Conservation (phyloP, 306 rosid genomes). For the Vachellia collinsii region DNA sequence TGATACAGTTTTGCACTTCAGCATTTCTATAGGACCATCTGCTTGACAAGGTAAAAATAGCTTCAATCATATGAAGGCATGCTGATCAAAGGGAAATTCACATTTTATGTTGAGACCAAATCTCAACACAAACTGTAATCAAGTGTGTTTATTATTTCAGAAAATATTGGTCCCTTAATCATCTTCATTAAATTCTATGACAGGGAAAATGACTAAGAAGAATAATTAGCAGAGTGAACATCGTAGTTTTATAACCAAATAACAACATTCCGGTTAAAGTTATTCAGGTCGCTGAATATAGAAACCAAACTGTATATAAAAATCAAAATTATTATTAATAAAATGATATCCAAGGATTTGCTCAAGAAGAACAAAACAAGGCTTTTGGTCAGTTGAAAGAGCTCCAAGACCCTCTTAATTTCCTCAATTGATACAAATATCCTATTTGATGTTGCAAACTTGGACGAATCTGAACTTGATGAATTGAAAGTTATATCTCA, state of each 20-base stretch:
- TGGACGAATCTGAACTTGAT: slow-evolving; percentile 14
- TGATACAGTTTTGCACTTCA: slow-evolving; percentile 34
- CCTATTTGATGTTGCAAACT: slow-evolving; percentile 22
- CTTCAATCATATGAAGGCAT: background rate
- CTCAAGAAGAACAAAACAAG: slow-evolving; percentile 9
- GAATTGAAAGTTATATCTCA: slow-evolving; percentile 4
- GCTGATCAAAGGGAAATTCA: background rate
- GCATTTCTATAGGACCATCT: slow-evolving; percentile 30
- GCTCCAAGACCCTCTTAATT: slow-evolving; percentile 10
- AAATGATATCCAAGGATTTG: slow-evolving; percentile 25
- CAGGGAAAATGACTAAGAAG: background rate
- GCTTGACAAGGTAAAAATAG: slow-evolving; percentile 21
- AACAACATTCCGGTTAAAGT: slow-evolving; percentile 5
- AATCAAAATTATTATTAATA: slow-evolving; percentile 12
- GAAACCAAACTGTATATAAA: slow-evolving; percentile 21
- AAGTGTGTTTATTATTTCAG: background rate
- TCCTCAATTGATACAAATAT: slow-evolving; percentile 15
- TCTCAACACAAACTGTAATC: slow-evolving; percentile 11
- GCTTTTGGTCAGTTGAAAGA: slow-evolving; percentile 26
- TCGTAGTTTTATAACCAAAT: background rate
- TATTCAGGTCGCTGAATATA: slow-evolving; percentile 20
- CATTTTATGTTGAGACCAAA: background rate
- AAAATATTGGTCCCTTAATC: background rate
- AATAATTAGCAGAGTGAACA: background rate
- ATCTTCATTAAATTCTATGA: background rate